Conservation (phyloP, 2,329 filamentous ascomycete genomes). For the Colletotrichum melonis region DNA sequence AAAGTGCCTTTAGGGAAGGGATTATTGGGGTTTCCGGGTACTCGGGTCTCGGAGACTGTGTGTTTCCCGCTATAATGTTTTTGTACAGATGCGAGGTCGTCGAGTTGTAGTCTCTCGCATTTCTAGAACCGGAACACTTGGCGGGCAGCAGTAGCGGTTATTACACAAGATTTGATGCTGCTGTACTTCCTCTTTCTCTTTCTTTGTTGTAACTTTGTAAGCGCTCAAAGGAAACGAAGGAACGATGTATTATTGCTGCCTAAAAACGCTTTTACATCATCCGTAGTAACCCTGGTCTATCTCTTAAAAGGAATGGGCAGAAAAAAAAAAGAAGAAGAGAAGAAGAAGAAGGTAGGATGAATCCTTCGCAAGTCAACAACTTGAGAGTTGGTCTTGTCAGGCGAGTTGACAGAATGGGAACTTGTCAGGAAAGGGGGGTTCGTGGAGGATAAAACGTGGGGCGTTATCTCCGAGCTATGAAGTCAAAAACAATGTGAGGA, state of each 20-base stretch:
- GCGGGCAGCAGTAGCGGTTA: neutral
- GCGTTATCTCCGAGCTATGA: neutral
- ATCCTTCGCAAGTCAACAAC: neutral
- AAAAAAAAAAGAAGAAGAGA: too few species aligned
- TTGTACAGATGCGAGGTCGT: neutral
- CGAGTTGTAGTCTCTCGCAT: too few species aligned
- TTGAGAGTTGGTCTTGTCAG: neutral
- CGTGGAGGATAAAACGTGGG: neutral
- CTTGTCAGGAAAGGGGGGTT: neutral
- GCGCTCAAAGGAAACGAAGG: neutral
- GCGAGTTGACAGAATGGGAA: neutral
- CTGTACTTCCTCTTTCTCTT: neutral
- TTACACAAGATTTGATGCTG: neutral
- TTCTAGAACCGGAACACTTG: neutral
- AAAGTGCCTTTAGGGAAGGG: neutral
- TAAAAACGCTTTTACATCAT: neutral
- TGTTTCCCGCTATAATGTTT: neutral
- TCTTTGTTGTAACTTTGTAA: neutral
- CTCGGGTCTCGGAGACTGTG: neutral
- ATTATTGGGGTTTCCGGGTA: neutral
- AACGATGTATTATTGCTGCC: neutral
- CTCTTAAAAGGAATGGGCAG: neutral
- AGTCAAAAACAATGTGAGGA: neutral
- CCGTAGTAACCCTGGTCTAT: too few species aligned
- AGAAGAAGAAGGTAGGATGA: neutral